Percentiles rank a stretch among this genome's conserved stretches.
phyloP scores from a whole-genome alignment of 148 eudicot species.

The Linanthus parryae region DNA sequence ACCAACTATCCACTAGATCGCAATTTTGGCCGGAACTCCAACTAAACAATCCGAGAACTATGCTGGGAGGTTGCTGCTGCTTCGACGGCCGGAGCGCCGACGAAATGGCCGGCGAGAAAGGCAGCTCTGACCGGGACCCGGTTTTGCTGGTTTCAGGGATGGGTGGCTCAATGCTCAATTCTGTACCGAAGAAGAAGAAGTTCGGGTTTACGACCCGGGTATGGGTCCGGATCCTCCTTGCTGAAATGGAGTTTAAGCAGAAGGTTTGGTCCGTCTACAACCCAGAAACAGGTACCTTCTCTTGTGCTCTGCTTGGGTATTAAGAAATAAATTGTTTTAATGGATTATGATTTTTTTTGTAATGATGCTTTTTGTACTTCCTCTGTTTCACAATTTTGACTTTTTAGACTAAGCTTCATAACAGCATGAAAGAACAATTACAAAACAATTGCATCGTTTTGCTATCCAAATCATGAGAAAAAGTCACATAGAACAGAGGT shows the following conservation, averaged over 20 bases:
- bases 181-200: constrained; percentile 35
- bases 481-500: too few relatives aligned
- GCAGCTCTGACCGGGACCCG: constrained; percentile 51
- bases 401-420: too few relatives aligned
- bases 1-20: too few relatives aligned
- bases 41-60: too few relatives aligned
- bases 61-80: constrained; percentile 24
- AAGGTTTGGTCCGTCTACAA: constrained; percentile 70
- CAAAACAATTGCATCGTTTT: too few relatives aligned
- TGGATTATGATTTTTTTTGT: too few relatives aligned
- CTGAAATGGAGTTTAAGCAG: constrained; percentile 71
- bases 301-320: not conserved
- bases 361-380: too few relatives aligned
- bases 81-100: constrained; percentile 23
- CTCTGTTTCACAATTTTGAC: too few relatives aligned
- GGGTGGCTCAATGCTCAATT: constrained; percentile 29
- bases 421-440: too few relatives aligned
- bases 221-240: constrained; percentile 78
- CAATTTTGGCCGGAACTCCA: too few relatives aligned
- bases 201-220: constrained; percentile 57
- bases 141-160: constrained; percentile 43
- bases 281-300: constrained; percentile 49
- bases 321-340: too few relatives aligned
- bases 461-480: too few relatives aligned
- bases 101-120: not conserved